A percentile compares a stretch with the other conserved stretches of the same genome.
Evolutionary conservation across 441 rosid species (phyloP).

Genomic region (Raphanus hybrid): DNA sequence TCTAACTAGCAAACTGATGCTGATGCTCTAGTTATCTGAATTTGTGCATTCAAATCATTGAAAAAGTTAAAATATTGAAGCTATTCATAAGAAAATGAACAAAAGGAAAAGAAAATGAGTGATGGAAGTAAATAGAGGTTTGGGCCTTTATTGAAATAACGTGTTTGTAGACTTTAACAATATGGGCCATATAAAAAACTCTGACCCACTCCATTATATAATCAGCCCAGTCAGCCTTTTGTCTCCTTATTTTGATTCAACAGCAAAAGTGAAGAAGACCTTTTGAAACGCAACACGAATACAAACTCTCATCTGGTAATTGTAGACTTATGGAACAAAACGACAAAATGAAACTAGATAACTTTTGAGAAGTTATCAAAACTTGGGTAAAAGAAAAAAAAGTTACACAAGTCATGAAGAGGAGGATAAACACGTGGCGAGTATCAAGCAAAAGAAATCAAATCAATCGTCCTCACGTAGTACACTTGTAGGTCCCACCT

Average conservation of each 20-base stretch:
- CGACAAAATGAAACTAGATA: constrained; percentile 6
- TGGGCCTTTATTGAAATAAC: neutral
- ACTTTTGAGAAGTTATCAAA: neutral
- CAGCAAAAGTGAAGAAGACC: neutral
- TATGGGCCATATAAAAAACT: neutral
- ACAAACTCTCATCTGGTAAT: neutral
- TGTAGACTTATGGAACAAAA: neutral
- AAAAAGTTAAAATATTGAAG: neutral
- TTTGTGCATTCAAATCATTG: too few species aligned
- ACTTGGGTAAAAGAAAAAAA: neutral
- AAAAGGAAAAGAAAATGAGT: neutral
- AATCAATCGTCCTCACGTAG: constrained; percentile 49
- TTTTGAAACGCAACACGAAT: neutral
- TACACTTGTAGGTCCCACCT: constrained; percentile 49
- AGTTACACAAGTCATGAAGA: constrained; percentile 32
- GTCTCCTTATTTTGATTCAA: neutral
- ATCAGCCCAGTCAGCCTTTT: constrained; percentile 1
- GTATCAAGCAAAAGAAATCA: constrained; percentile 58
- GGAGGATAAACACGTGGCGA: constrained; percentile 61
- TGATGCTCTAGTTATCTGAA: too few species aligned
- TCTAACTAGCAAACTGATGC: too few species aligned
- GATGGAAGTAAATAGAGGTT: neutral
- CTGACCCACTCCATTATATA: neutral
- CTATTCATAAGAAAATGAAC: neutral
- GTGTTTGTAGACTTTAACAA: neutral